Evolutionary conservation across 495 filamentous ascomycete species (phyloP), one percentile per base, ranked within the genome.

Genomic region (Talaromyces borbonicus): DNA sequence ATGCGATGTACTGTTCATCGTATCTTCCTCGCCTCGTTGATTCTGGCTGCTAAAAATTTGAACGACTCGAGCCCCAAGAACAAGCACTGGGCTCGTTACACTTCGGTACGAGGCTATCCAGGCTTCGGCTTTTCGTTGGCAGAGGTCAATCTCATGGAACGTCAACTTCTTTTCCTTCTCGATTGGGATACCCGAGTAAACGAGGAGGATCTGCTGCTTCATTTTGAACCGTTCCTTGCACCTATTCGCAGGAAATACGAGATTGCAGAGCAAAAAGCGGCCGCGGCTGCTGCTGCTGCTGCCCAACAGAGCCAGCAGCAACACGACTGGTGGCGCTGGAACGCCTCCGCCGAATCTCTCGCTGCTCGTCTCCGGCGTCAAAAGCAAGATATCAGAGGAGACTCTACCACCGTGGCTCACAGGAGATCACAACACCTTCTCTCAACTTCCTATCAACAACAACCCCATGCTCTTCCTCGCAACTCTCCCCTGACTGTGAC

Each of bases 11-110:
- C 92, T 11, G 89, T 92, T 33, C 92, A 98, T 62, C 79, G 83
- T 26, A 87, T 87, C 65, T 87, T 87, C 66, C 77, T 87, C 16
- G 83, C 83, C n/a, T 78, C 81, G 8, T 74, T 87, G 47, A 87
- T 87, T 50, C 75, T 87, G 23, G 80, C 83, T 7, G 83, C 83
- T 7, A 87, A 87, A 73, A 85, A 87, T 57, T 62, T 87, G 37
- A 87, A 87, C 55, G 83, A 87, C 69, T 95, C 90, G 39, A 94
- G 88, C 20, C 92, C 93, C 42, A 97, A 97, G 82, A 98, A 98
- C 77, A 97, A 96, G 79, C 92, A 98, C 72, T 98, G 92, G 92
- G 89, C 92, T 22, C 80, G 76, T 48, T 98, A 97, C 72, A 90
- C 84, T 42, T 64, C 67, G 31, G 80, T 92, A 47, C 78, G 81